These are phyloP conservation scores for Lojkania enalia DNA, from an alignment of 2,329 filamentous ascomycete genomes.

Conservation along the genomic window DNA sequence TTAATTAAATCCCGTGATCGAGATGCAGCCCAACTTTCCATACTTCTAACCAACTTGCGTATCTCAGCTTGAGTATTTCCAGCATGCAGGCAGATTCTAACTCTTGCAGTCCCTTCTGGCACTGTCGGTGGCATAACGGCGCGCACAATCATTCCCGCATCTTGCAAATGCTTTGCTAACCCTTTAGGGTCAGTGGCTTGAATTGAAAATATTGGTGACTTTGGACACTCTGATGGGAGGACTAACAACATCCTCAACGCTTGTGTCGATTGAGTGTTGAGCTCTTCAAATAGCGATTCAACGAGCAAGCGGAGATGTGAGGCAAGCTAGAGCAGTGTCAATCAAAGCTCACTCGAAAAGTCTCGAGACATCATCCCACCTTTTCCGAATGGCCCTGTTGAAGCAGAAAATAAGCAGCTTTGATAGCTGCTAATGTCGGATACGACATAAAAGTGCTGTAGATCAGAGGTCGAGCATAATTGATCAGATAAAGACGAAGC, in stretches of 20 bases:
- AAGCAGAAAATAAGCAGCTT: constrained; percentile 36
- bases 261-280: constrained; percentile 14
- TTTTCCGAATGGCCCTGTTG: constrained; percentile 20
- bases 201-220: constrained; percentile 40
- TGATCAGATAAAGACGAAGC: constrained; percentile 40
- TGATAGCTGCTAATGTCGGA: constrained; percentile 47
- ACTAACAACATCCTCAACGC: constrained; percentile 18
- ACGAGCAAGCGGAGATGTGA: constrained; percentile 29
- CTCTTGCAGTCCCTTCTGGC: constrained; percentile 43
- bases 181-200: constrained; percentile 30
- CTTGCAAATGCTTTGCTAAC: constrained; percentile 33
- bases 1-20: constrained; percentile 1
- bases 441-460: constrained; percentile 50
- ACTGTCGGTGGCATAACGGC: constrained; percentile 49
- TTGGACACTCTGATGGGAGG: constrained; percentile 30
- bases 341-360: background rate
- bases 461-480: constrained; percentile 47
- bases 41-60: constrained; percentile 30
- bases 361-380: constrained; percentile 13
- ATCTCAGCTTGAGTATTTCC: constrained; percentile 46
- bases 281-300: constrained; percentile 21
- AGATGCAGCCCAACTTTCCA: constrained; percentile 35
- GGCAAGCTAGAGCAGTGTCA: constrained; percentile 14
- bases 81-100: constrained; percentile 49
- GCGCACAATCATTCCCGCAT: constrained; percentile 38